Evolutionary conservation across 768 basidiomycete genomes (phyloP), one percentile per base, ranked within the genome.

Genomic region (Leccinum barrowsii): DNA sequence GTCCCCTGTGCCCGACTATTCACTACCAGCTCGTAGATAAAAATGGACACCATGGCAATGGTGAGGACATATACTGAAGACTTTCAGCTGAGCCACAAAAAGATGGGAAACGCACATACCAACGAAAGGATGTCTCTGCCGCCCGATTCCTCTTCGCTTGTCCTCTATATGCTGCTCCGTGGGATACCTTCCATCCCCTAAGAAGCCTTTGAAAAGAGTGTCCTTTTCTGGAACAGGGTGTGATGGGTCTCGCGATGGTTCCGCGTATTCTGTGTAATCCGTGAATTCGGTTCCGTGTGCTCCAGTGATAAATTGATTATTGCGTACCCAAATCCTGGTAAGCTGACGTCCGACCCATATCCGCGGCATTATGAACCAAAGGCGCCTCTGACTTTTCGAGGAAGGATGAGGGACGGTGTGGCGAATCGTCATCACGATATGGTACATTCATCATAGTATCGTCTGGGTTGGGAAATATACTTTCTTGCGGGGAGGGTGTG

Each of bases 11-110:
- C 80, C 63, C 81, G 77, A 56, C 78, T 71, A 67, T 97, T 95
- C 22, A 84, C 77, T 21, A 93, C 83, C 21, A 95, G 79, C 71
- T 96, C 94, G 64, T 89, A 89, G n/a, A 95, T 86, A 65, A 96
- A 84, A 7, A 91, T 77, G 4, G 76, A 83, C 30, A 84, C 68
- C 92, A 95, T 93, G 15, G 75, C 80, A 55, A 73, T 74, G 15
- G 89, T 85, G 58, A 89, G 71, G 1, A 70, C 66, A 79, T 85
- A 97, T 12, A 86, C 88, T 86, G 67, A 48, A 32, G 7, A 32
- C 32, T 17, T 51, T 69, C 30, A 62, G 53, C 24, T 52, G 4
- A 44, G 26, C 7, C 5, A 57, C 17, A 21, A 22, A 42, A 7
- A 4, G 17, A 47, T 11, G 22, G 12, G 8, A 37, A 42, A 12